Base-by-base conservation (phyloP, 352 stramenopile genomes). In the Globisporangium camurandrum region DNA sequence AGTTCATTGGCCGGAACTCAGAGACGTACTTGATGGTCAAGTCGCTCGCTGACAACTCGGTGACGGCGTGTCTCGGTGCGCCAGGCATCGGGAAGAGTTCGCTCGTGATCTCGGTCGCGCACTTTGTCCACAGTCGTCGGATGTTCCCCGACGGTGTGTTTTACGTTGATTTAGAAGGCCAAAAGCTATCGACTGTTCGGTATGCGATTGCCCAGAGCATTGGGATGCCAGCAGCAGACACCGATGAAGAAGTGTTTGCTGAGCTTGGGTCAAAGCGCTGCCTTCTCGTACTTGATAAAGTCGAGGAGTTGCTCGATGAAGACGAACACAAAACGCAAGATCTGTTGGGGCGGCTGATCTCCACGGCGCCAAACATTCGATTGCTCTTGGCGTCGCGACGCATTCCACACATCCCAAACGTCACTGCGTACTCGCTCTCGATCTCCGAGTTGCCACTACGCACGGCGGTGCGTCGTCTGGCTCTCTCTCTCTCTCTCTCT, bases 181-280 rank as follows among this genome's bases (percentile, higher is more conserved):
- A 88, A 27, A 87, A 92, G 46, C 63, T 82, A 9, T 88, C 75
- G 12, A 86, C 80, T 40, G 73, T 92, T 22, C 72, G 75, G 26
- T 92, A 89, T 57, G 80, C 80, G 11, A 92, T 92, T 31, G 77
- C 77, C 12, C 80, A 88, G 42, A 87, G 69, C 17, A 87, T 88
- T 46, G 75, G 80, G 0, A 86, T 92, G 52, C 71, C 75, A 44
- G 74, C 73, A 10, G 77, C 77, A 0, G 74, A 88, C 36, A 84
- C 77, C 0, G 72, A 92, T 42, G 75, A 86, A 69, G 76, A 89
- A 59, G 70, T 86, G 0, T 92, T 89, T 56, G 77, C 71, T 19
- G 80, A 89, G 38, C 59, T 91, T 36, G 71, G 71, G 27, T 70
- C 67, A 1, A 87, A 85, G 51, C 66, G 75, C 2, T 84, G 77